Evolutionary conservation across 2,329 filamentous ascomycete species (phyloP).

Genomic region (Fusarium coicis): DNA sequence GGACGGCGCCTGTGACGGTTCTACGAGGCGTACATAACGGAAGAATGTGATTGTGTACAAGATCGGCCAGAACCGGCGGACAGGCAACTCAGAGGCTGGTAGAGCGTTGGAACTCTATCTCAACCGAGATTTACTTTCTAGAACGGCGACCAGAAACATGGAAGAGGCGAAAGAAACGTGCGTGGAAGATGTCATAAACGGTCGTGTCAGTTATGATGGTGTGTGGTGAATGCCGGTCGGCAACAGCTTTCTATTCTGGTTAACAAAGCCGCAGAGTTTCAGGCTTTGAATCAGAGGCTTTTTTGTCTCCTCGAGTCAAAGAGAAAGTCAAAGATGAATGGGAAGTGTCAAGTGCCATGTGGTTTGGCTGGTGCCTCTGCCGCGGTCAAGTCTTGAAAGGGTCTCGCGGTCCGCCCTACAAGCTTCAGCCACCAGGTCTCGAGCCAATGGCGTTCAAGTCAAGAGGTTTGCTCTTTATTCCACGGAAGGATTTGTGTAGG

Average conservation of each 20-base stretch:
- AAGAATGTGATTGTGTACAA: slow-evolving; percentile 30
- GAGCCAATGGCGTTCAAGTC: slow-evolving; percentile 21
- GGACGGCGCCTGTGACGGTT: slow-evolving; percentile 30
- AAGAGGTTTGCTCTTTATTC: slow-evolving; percentile 18
- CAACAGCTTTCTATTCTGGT: slow-evolving; percentile 17
- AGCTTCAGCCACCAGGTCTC: slow-evolving; percentile 21
- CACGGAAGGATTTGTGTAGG: slow-evolving; percentile 6
- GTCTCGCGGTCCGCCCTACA: slow-evolving; percentile 8
- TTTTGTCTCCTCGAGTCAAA: slow-evolving; percentile 12
- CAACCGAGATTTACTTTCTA: slow-evolving; percentile 14
- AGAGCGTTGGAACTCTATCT: slow-evolving; percentile 35
- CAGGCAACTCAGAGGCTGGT: slow-evolving; percentile 4
- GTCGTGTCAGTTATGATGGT: slow-evolving; percentile 2
- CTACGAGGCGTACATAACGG: slow-evolving; percentile 18
- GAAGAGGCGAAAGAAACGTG: slow-evolving; percentile 10
- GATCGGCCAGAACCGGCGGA: slow-evolving; percentile 7
- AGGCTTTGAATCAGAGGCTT: slow-evolving; percentile 32
- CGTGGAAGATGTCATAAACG: slow-evolving; percentile 19
- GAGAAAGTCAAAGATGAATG: slow-evolving; percentile 17
- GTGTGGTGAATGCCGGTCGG: neutral
- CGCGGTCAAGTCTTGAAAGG: slow-evolving; percentile 25
- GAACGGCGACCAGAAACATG: slow-evolving; percentile 9
- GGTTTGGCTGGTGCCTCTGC: slow-evolving; percentile 37
- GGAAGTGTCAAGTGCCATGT: slow-evolving; percentile 30
- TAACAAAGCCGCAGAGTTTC: slow-evolving; percentile 20